A percentile compares a stretch with the other conserved stretches of the same genome.
Conservation (phyloP, 1,284 basidiomycete genomes). For the Ustilago bromivora region DNA sequence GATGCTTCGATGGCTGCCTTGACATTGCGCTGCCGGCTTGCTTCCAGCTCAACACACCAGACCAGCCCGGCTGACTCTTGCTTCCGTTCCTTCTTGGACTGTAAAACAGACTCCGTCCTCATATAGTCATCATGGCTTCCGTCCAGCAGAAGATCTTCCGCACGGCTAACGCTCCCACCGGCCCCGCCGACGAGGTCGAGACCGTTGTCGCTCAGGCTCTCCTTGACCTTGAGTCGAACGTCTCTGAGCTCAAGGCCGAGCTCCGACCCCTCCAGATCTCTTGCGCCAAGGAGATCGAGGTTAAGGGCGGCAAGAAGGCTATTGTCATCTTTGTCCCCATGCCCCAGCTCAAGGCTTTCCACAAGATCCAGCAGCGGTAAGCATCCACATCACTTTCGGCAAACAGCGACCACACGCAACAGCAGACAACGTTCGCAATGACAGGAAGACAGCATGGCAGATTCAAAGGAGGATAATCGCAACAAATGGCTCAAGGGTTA, state of each 20-base stretch:
- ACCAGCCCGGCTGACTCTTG: conserved; percentile 24
- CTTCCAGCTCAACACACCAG: not conserved
- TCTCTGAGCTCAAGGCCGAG: conserved; percentile 96
- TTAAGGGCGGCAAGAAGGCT: conserved; percentile 96
- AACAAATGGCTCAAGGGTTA: not conserved
- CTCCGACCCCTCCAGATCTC: conserved; percentile 96
- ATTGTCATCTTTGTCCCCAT: conserved; percentile 99
- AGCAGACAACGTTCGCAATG: conserved; percentile 3
- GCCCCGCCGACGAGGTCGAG: conserved; percentile 92
- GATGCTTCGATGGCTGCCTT: conserved; percentile 1
- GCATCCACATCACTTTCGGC: conserved; percentile 66
- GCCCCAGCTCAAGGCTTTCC: conserved; percentile 98
- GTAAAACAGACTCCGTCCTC: conserved; percentile 37
- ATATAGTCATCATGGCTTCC: conserved; percentile 64
- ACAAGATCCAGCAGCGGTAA: conserved; percentile 96
- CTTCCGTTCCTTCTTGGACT: not conserved
- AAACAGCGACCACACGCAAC: conserved; percentile 13
- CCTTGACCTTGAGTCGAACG: conserved; percentile 96
- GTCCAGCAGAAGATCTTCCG: conserved; percentile 83
- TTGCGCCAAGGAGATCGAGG: conserved; percentile 97
- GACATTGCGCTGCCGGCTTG: conserved; percentile 11
- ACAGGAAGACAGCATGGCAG: not conserved
- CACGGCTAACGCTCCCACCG: conserved; percentile 90
- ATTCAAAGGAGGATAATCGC: not conserved
- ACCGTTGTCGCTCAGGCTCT: conserved; percentile 93